These are phyloP conservation scores for Ascochyta rabiei DNA, from an alignment of 2,329 filamentous ascomycete species.

Conservation along the genomic window DNA sequence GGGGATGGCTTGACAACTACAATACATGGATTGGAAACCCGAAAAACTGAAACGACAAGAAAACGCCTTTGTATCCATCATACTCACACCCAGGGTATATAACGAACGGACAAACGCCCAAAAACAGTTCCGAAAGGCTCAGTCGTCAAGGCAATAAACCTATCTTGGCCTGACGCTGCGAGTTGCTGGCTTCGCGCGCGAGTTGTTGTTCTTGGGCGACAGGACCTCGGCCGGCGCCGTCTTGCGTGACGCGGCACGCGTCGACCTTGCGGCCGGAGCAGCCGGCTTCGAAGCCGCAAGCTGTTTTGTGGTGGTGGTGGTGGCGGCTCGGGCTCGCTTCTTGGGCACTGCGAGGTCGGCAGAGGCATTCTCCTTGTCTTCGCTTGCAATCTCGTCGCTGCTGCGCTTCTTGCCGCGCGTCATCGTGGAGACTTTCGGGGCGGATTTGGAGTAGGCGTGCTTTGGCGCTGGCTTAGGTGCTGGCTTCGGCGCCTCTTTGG, in stretches of 20 bases:
- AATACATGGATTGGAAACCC: not conserved
- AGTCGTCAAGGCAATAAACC: slow-evolving; percentile 18
- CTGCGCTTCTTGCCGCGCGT: slow-evolving; percentile 33
- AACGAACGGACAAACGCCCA: slow-evolving; percentile 19
- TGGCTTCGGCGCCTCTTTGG: slow-evolving; percentile 10
- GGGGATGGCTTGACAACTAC: not conserved
- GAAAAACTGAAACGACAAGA: not conserved
- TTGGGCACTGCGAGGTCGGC: slow-evolving; percentile 27
- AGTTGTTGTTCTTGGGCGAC: slow-evolving; percentile 33
- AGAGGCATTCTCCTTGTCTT: slow-evolving; percentile 39
- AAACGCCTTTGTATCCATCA: slow-evolving; percentile 16
- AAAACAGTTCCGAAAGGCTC: not conserved
- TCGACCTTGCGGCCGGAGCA: slow-evolving; percentile 22
- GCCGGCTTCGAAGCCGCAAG: slow-evolving; percentile 15
- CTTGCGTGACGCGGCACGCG: slow-evolving; percentile 33
- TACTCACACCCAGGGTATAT: slow-evolving; percentile 9
- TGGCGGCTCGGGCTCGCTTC: slow-evolving; percentile 24
- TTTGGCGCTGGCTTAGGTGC: slow-evolving; percentile 12
- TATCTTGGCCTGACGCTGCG: slow-evolving; percentile 28
- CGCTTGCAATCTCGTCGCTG: slow-evolving; percentile 34
- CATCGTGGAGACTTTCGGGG: slow-evolving; percentile 3
- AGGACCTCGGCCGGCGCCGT: slow-evolving; percentile 26
- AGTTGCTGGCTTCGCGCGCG: slow-evolving; percentile 25
- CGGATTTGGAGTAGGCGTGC: slow-evolving; percentile 20
- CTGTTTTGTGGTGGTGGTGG: slow-evolving; percentile 15